Evolutionary conservation across 2,329 filamentous ascomycete species (phyloP).

Genomic region (Exserohilum turcica): DNA sequence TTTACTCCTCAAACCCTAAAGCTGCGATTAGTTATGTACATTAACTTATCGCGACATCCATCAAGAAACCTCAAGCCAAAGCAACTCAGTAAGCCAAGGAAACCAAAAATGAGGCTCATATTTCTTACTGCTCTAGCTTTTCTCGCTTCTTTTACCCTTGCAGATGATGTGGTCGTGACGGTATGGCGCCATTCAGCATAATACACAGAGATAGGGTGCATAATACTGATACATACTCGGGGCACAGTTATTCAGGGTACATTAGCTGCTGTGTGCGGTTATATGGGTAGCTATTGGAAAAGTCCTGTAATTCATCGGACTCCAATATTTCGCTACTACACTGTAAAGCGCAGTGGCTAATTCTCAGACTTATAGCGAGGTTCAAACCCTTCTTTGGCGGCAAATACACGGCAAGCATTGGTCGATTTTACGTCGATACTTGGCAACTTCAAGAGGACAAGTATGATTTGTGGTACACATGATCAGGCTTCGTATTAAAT

Average conservation of each 20-base stretch:
- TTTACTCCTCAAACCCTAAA: neutral
- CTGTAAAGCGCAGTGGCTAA: neutral
- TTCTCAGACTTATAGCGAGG: neutral
- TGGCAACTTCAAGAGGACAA: neutral
- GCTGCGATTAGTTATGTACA: neutral
- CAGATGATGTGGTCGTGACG: neutral
- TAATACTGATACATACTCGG: neutral
- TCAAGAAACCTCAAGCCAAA: neutral
- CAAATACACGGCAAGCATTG: neutral
- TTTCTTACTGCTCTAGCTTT: neutral
- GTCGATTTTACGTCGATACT: neutral
- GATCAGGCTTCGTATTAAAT: neutral
- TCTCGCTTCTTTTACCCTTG: neutral
- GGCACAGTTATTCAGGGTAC: neutral
- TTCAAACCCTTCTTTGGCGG: neutral
- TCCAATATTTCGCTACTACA: neutral
- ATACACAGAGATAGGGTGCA: neutral
- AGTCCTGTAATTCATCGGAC: neutral
- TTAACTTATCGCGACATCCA: neutral
- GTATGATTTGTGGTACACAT: neutral
- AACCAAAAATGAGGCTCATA: neutral
- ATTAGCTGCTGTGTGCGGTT: neutral
- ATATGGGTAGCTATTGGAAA: neutral
- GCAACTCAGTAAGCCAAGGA: neutral
- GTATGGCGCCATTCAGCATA: neutral